phyloP scores from a whole-genome alignment of 768 basidiomycete genomes.

The Auricularia auricula-judae region DNA sequence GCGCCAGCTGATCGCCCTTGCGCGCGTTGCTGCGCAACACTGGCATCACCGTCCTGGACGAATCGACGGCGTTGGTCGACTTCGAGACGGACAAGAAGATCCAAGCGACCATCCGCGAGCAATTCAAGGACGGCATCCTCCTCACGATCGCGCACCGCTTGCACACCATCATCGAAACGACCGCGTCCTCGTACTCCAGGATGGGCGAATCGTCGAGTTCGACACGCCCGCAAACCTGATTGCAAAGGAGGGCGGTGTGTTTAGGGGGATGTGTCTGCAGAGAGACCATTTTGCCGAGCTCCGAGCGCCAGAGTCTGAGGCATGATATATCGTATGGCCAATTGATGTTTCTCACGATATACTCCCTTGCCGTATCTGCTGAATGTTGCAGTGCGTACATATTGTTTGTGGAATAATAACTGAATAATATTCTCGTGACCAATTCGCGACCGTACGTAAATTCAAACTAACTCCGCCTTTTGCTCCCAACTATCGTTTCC shows the following conservation, averaged over 20 bases:
- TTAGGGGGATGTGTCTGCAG: constrained; percentile 57
- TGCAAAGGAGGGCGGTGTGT: constrained; percentile 46
- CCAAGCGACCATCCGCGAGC: constrained; percentile 75
- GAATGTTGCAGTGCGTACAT: too few relatives aligned
- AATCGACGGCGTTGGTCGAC: constrained; percentile 80
- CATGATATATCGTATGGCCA: too few relatives aligned
- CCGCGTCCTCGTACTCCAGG: constrained; percentile 22
- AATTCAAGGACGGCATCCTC: constrained; percentile 68
- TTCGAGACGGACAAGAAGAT: constrained; percentile 34
- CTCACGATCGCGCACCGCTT: constrained; percentile 43
- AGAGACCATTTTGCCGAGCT: constrained; percentile 22
- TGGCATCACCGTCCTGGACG: constrained; percentile 67
- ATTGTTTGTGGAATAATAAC: too few relatives aligned
- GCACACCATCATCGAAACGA: constrained; percentile 15
- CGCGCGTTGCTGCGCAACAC: constrained; percentile 67
- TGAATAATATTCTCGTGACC: too few relatives aligned
- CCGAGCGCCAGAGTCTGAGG: neutral
- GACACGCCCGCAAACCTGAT: constrained; percentile 66
- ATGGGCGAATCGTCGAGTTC: constrained; percentile 43
- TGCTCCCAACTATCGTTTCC: too few relatives aligned
- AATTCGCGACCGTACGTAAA: too few relatives aligned
- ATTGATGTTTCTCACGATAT: too few relatives aligned
- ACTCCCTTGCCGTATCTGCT: too few relatives aligned
- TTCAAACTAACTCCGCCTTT: too few relatives aligned
- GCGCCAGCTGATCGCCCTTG: constrained; percentile 80